phyloP scores from a whole-genome alignment of 2,329 filamentous ascomycete genomes.

The Epichloe sylvatica region DNA sequence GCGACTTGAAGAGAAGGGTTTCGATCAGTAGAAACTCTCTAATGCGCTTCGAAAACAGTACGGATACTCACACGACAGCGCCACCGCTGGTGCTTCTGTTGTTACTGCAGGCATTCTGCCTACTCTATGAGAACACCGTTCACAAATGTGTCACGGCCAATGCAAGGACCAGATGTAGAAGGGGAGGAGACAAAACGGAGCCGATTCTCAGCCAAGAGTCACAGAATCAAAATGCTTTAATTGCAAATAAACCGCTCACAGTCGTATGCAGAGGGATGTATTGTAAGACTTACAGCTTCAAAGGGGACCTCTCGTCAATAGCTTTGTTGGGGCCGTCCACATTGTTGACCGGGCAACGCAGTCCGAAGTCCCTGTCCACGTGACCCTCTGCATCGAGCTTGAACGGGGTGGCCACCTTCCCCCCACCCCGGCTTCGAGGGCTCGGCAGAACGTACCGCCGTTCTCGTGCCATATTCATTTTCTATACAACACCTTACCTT shows the following conservation, averaged over 20 bases:
- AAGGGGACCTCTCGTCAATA: neutral
- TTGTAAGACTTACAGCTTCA: neutral
- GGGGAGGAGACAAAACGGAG: neutral
- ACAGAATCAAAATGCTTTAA: neutral
- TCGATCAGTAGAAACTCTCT: neutral
- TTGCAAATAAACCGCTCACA: neutral
- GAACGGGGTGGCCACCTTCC: neutral
- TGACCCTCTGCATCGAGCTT: conserved; percentile 10
- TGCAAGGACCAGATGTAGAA: neutral
- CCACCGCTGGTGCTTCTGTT: conserved; percentile 49
- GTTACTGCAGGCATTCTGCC: conserved; percentile 45
- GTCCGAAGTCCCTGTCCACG: conserved; percentile 8
- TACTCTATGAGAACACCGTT: neutral
- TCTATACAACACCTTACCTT: conserved; percentile 17
- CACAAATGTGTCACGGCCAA: neutral
- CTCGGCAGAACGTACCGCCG: conserved; percentile 16
- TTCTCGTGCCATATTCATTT: conserved; percentile 17
- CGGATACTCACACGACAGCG: conserved; percentile 46
- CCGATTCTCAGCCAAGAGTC: neutral
- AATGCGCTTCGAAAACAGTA: neutral
- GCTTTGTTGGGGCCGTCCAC: neutral
- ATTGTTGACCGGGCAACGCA: conserved; percentile 11
- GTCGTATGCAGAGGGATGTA: neutral
- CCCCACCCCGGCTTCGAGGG: conserved; percentile 8
- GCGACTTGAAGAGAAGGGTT: conserved; percentile 48